Percentiles rank a stretch among this genome's conserved stretches.
phyloP scores from a whole-genome alignment of 1,284 basidiomycete species.

The Somion occarium region DNA sequence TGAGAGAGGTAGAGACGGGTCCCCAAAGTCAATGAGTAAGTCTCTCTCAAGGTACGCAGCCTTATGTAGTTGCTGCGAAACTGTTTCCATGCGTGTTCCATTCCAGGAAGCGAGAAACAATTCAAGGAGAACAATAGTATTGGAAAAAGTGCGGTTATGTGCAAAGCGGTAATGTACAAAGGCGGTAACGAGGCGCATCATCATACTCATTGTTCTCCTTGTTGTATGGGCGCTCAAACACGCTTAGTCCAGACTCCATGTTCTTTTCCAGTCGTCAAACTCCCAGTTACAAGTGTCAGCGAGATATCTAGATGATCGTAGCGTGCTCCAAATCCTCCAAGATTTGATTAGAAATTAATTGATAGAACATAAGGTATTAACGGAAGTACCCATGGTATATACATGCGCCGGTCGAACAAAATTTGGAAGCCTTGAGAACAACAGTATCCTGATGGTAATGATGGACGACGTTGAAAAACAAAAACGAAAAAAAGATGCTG shows the following conservation, averaged over 20 bases:
- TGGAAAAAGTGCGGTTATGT: neutral
- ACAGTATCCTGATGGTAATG: no score
- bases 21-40: neutral
- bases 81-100: neutral
- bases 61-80: neutral
- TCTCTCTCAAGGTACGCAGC: neutral
- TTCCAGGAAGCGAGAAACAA: neutral
- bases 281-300: no score
- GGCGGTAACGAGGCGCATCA: conserved; percentile 11
- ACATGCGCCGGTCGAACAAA: no score
- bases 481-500: neutral
- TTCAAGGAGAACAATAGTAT: conserved; percentile 8
- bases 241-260: neutral
- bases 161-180: conserved; percentile 9
- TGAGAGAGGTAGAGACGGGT: neutral
- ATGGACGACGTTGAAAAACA: neutral
- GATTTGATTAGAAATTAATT: no score
- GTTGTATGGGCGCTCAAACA: neutral
- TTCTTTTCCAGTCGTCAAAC: no score
- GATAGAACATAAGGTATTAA: no score
- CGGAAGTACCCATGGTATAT: no score
- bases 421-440: no score
- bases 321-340: no score
- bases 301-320: no score
- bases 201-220: conserved; percentile 11